These are phyloP conservation scores for Misopates orontium DNA, from an alignment of 257 asterid species.

Conservation along the genomic window DNA sequence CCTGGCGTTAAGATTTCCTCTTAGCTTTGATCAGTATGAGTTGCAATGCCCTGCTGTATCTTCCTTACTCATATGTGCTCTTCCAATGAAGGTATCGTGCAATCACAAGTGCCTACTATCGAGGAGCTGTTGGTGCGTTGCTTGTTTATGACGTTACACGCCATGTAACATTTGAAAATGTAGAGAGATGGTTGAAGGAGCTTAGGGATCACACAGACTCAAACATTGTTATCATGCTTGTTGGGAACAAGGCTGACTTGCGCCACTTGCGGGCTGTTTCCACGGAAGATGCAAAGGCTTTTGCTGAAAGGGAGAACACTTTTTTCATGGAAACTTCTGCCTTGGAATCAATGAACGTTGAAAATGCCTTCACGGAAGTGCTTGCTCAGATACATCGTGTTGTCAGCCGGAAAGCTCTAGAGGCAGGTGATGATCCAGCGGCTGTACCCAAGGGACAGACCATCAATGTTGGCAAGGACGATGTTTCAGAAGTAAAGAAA, in stretches of 20 bases:
- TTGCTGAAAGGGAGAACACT: constrained; percentile 10
- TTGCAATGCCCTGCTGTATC: no score
- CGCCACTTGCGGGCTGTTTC: constrained; percentile 13
- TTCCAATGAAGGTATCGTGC: constrained; percentile 11
- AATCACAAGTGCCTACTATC: constrained; percentile 14
- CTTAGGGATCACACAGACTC: constrained; percentile 9
- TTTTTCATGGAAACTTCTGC: constrained; percentile 17
- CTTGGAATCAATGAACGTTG: constrained; percentile 4
- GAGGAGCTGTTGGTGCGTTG: constrained; percentile 13
- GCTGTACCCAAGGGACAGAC: constrained; percentile 14
- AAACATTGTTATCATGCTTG: constrained; percentile 9
- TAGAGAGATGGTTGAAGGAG: constrained; percentile 15
- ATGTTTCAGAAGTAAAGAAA: constrained; percentile 7
- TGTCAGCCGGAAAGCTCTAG: constrained; percentile 11
- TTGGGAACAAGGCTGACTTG: constrained; percentile 9
- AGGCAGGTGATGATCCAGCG: constrained; percentile 14
- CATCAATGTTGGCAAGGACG: constrained; percentile 5
- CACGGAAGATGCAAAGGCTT: constrained; percentile 5
- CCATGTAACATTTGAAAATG: constrained; percentile 16
- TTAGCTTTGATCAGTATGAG: no score
- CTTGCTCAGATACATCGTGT: constrained; percentile 7
- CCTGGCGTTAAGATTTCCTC: no score
- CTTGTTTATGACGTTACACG: constrained; percentile 14
- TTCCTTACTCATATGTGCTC: no score
- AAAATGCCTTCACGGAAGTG: constrained; percentile 16